Conservation (phyloP, 345 rosid genomes). For the Iberis pinnata region DNA sequence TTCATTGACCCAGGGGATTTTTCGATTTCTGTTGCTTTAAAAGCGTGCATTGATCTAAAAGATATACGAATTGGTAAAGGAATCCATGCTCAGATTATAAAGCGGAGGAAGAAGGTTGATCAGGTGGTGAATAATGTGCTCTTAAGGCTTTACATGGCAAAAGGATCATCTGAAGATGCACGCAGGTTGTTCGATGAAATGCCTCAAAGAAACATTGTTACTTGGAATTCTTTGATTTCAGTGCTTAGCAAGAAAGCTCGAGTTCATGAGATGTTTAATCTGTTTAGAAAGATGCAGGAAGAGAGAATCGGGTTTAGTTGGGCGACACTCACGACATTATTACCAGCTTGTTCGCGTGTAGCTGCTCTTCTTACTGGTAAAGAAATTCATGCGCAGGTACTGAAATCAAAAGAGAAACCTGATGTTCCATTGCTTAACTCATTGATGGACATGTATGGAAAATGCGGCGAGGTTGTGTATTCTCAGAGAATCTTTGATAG, state of each 20-base stretch:
- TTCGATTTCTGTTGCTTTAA: conserved; percentile 38
- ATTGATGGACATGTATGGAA: conserved; percentile 46
- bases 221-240: conserved; percentile 32
- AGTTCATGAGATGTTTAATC: conserved; percentile 25
- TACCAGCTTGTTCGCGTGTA: conserved; percentile 34
- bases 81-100: conserved; percentile 40
- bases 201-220: conserved; percentile 28
- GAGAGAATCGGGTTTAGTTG: conserved; percentile 37
- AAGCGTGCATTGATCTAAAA: conserved; percentile 32
- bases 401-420: conserved; percentile 30
- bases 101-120: conserved; percentile 35
- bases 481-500: conserved; percentile 42
- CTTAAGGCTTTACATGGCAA: conserved; percentile 26
- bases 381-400: conserved; percentile 37
- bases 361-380: conserved; percentile 33
- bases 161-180: conserved; percentile 28
- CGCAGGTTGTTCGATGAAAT: conserved; percentile 34
- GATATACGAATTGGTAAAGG: conserved; percentile 33
- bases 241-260: conserved; percentile 20
- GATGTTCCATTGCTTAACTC: conserved; percentile 39
- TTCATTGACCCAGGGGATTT: conserved; percentile 35
- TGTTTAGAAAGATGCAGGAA: conserved; percentile 39
- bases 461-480: conserved; percentile 38
- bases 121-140: conserved; percentile 40
- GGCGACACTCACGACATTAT: conserved; percentile 35